Evolutionary conservation across 192 early-diverging fungal genomes (phyloP), one percentile per base, ranked within the genome.

Genomic region (Funneliformis mosseae): DNA sequence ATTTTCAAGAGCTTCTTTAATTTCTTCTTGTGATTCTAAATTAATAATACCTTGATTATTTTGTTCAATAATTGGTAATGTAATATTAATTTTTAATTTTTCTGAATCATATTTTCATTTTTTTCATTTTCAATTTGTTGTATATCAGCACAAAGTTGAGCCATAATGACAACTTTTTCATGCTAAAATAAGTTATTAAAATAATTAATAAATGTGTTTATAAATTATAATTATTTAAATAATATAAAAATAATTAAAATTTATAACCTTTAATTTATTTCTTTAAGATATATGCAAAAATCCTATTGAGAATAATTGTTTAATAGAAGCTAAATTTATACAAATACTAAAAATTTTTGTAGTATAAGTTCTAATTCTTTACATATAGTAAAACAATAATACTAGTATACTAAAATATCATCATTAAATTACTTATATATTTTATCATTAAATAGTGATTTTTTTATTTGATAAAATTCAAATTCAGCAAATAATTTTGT

Each of bases 261-360:
- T 43, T 21, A 43, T 55, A 25, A 74, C 72, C 4, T 74, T 12
- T 11, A 74, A 25, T 25, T 59, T 3, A 50, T 75, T 75, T 75
- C 48, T 3, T 39, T 59, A 28, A 14, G 59, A 61, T 25, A 59
- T 61, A 50, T 74, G n/a, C 21, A 74, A 21, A 50, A 50, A 74
- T 50, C 46, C 46, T 46, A 74, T 74, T 11, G 3, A 25, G 46
- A 11, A 74, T 50, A 74, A 39, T 63, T 42, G 11, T 43, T 76
- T 63, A 38, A 77, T n/a, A 67, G 64, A 77, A 50, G 76, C 76
- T 67, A 63, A 61, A 77, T 77, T 77, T 23, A 77, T 43, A 77
- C 62, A 77, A 25, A 77, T 77, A 16, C 76, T 63, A 68, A 77
- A 77, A 14, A 77, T 8, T 16, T n/a, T 2, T 43, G 5, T 3